Conservation (phyloP, 73 alveolate species). For the Blepharisma stoltei region DNA sequence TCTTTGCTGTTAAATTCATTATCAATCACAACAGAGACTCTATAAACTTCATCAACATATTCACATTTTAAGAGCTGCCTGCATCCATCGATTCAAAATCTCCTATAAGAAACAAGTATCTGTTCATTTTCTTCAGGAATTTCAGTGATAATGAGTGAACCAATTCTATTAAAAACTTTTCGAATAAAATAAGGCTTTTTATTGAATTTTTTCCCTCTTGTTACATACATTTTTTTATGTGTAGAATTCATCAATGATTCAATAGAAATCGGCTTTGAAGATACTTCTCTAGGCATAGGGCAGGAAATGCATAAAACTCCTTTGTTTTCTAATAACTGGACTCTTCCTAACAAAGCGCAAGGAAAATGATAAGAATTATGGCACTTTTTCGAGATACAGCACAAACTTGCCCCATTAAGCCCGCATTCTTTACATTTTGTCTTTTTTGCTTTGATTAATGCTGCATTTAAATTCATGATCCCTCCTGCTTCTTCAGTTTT, state of each 20-base stretch:
- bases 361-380: constrained; percentile 78
- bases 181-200: not conserved
- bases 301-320: constrained; percentile 15
- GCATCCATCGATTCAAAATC: not conserved
- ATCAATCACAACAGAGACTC: not conserved
- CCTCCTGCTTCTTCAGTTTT: constrained; percentile 65
- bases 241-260: not conserved
- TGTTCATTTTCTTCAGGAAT: not conserved
- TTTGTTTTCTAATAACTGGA: constrained; percentile 33
- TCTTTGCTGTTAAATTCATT: not conserved
- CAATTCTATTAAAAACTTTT: not conserved
- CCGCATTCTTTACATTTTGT: constrained; percentile 69
- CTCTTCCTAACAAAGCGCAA: constrained; percentile 68
- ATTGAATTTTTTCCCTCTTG: not conserved
- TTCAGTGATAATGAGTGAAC: constrained; percentile 3
- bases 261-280: not conserved
- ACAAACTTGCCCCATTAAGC: constrained; percentile 72
- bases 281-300: not conserved
- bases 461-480: constrained; percentile 55
- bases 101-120: not conserved
- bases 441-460: constrained; percentile 52
- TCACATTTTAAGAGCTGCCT: constrained; percentile 12
- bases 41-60: not conserved
- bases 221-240: not conserved
- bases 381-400: constrained; percentile 77